Evolutionary conservation across 176 grass and related monocot genomes (phyloP).

Genomic region (Tillandsia leiboldiana): DNA sequence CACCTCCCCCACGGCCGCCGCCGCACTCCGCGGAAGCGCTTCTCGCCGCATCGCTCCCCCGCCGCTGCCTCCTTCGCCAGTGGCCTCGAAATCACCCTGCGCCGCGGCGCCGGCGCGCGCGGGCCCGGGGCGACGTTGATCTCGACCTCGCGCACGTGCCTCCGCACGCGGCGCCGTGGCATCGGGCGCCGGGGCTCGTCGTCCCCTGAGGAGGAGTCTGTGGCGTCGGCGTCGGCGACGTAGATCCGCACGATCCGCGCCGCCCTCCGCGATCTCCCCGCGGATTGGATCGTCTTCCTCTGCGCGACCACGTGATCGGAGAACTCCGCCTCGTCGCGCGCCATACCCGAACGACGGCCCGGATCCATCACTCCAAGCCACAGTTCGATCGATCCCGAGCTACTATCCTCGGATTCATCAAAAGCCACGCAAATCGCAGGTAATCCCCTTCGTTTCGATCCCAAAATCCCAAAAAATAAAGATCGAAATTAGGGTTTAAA

Average conservation of each 20-base stretch:
- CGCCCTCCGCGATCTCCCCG: neutral
- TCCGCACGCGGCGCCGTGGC: constrained; percentile 5
- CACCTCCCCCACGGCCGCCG: constrained; percentile 34
- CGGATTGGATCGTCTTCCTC: constrained; percentile 1
- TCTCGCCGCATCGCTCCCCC: neutral
- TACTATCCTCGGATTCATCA: neutral
- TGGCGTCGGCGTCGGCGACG: constrained; percentile 40
- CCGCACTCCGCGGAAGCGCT: constrained; percentile 38
- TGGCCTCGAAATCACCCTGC: neutral
- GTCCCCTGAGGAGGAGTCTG: constrained; percentile 54
- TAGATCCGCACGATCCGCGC: constrained; percentile 33
- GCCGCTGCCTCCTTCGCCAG: neutral
- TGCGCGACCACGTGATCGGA: constrained; percentile 5
- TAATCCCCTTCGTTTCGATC: neutral
- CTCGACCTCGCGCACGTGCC: constrained; percentile 24
- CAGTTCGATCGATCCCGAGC: constrained; percentile 1
- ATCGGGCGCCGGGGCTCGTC: constrained; percentile 5
- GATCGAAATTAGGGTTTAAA: constrained; percentile 16
- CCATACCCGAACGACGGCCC: neutral
- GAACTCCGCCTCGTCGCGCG: neutral
- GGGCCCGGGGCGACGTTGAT: neutral
- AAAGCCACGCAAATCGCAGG: neutral
- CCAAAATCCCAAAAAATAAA: neutral
- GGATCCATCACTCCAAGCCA: constrained; percentile 11
- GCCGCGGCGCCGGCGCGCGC: neutral